Base-by-base conservation (phyloP, 305 asterid genomes). In the Solanum hybrid region DNA sequence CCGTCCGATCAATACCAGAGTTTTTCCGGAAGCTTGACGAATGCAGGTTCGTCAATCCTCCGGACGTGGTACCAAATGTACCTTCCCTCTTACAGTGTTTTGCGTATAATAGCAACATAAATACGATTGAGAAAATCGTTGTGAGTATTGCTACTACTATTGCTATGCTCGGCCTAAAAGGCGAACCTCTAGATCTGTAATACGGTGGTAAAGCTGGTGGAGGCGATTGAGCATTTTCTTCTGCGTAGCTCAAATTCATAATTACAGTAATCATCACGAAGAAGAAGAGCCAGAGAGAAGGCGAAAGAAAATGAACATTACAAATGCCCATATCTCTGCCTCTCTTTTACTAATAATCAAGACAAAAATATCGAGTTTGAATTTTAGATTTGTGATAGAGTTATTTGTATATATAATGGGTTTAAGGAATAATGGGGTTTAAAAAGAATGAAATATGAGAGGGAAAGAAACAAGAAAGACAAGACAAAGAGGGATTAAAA, bases 1-100 rank as follows among this genome's bases (percentile, higher is more conserved):
- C 94, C 0, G 90, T 92, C 57, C 96, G 33, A 82, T 94, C 92
- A 88, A 95, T 92, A 0, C 99, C 99, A 2, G 98, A 94, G 86
- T 95, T 92, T 51, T 93, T 90, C 69, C 94, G 88, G n/a, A 73
- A 73, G 14, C 36, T 73, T 1, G 86, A 89, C 11, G 80, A 64
- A 46, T 46, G 61, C 61, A 46, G 61, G 61, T 46, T 46, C 77
- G 18, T 71, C 33, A 73, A 73, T 73, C 78, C 78, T 6, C 79
- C 37, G 24, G 4, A 6, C 0, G 26, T 7, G 26, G 14, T 33
- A 35, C n/a, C 22, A 1, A 11, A 67, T 8, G 26, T 51, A 28
- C 90, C 91, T 11, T 71, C 77, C 77, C 94, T 87, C 42, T 94
- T 93, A 90, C 98, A 97, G 73, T 97, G 96, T 92, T 92, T 95